These are phyloP conservation scores for Penicillium herquei DNA, from an alignment of 495 filamentous ascomycete genomes.

Conservation along the genomic window DNA sequence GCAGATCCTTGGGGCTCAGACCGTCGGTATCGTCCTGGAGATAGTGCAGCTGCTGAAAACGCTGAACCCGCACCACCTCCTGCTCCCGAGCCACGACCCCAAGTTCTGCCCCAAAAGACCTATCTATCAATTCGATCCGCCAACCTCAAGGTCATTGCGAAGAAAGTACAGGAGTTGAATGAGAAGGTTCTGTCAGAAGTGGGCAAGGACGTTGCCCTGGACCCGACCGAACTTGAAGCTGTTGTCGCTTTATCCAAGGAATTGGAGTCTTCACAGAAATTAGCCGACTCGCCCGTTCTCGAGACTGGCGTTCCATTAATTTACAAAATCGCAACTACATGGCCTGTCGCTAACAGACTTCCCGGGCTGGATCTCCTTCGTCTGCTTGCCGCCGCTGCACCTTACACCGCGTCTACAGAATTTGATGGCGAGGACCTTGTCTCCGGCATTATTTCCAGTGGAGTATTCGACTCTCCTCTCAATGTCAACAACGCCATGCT, in stretches of 20 bases:
- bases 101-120: slow-evolving; percentile 74
- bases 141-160: slow-evolving; percentile 62
- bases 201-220: slow-evolving; percentile 70
- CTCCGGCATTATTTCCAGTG: slow-evolving; percentile 43
- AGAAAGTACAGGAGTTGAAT: slow-evolving; percentile 74
- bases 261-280: slow-evolving; percentile 50
- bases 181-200: slow-evolving; percentile 62
- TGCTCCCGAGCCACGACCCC: slow-evolving; percentile 48
- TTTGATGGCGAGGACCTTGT: slow-evolving; percentile 55
- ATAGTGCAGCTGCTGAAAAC: slow-evolving; percentile 38
- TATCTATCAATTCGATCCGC: slow-evolving; percentile 72
- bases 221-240: slow-evolving; percentile 62
- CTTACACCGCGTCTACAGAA: slow-evolving; percentile 57
- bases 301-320: slow-evolving; percentile 55
- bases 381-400: slow-evolving; percentile 65
- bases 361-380: slow-evolving; percentile 85
- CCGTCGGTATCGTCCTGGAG: slow-evolving; percentile 72
- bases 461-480: slow-evolving; percentile 55
- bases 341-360: slow-evolving; percentile 76
- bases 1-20: slow-evolving; percentile 78
- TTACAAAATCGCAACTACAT: slow-evolving; percentile 65
- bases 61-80: slow-evolving; percentile 26
- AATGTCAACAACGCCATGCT: slow-evolving; percentile 82
- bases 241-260: slow-evolving; percentile 55
- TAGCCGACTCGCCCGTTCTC: slow-evolving; percentile 35